Percentiles rank a stretch among this genome's conserved stretches.
phyloP scores from a whole-genome alignment of 2,329 filamentous ascomycete genomes.

The Fusarium albidum region DNA sequence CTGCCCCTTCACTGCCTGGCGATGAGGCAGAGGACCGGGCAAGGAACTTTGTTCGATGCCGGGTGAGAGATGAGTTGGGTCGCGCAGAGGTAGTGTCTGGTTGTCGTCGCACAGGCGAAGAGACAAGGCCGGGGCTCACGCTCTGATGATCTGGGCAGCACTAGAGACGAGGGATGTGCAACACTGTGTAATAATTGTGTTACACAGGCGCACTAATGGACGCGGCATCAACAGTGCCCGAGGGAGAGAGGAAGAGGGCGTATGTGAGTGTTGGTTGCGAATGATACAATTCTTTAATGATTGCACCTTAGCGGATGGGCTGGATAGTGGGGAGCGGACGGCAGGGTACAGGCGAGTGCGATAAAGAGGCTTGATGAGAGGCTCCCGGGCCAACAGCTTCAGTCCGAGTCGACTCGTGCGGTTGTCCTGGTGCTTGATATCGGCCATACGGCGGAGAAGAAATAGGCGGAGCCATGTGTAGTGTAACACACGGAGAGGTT shows the following conservation, averaged over 20 bases:
- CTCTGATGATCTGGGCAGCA: slow-evolving; percentile 28
- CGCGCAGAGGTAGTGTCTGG: slow-evolving; percentile 27
- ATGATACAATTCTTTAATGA: no score
- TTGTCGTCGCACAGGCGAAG: slow-evolving; percentile 16
- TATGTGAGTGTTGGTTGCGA: slow-evolving; percentile 21
- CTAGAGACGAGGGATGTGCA: slow-evolving; percentile 38
- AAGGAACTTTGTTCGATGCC: slow-evolving; percentile 11
- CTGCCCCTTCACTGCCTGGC: slow-evolving; percentile 25
- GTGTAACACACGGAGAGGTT: slow-evolving; percentile 28
- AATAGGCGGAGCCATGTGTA: slow-evolving; percentile 4
- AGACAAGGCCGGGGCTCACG: slow-evolving; percentile 28
- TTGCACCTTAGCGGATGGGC: no score
- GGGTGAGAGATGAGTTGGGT: slow-evolving; percentile 13
- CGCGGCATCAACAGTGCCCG: slow-evolving; percentile 22
- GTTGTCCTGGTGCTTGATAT: slow-evolving; percentile 6
- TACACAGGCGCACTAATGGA: slow-evolving; percentile 22
- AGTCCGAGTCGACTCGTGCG: slow-evolving; percentile 1
- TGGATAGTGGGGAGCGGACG: neutral
- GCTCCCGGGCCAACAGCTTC: slow-evolving; percentile 3
- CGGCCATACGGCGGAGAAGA: neutral
- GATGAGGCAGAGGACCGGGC: slow-evolving; percentile 37
- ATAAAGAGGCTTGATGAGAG: slow-evolving; percentile 3
- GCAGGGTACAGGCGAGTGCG: no score
- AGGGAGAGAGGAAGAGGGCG: slow-evolving; percentile 5
- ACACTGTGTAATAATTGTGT: slow-evolving; percentile 39